These are phyloP conservation scores for Termitomyces sp. DNA, from an alignment of 1,284 basidiomycete genomes.

Conservation along the genomic window DNA sequence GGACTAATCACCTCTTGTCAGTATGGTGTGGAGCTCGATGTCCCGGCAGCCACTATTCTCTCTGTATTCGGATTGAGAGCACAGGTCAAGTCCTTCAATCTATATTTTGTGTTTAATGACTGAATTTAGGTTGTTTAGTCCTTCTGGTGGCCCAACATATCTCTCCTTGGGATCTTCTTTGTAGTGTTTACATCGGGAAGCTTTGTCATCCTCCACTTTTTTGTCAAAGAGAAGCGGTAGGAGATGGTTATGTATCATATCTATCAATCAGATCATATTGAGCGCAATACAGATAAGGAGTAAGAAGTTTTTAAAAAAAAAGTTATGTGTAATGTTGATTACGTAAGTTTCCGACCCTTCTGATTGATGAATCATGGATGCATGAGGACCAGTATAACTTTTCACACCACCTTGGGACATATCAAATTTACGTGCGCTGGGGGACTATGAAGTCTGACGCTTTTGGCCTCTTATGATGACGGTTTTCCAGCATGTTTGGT, in stretches of 20 bases:
- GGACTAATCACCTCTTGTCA: conserved; percentile 24
- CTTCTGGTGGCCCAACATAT: conserved; percentile 95
- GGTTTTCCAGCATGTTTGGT: too few relatives aligned
- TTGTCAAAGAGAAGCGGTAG: conserved; percentile 87
- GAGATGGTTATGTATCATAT: conserved; percentile 8
- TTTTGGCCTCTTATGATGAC: too few relatives aligned
- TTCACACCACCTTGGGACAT: too few relatives aligned
- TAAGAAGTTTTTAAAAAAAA: not conserved
- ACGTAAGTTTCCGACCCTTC: too few relatives aligned
- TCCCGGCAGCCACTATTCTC: conserved; percentile 90
- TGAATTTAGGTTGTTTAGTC: conserved; percentile 44
- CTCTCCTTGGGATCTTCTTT: conserved; percentile 80
- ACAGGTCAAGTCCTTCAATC: conserved; percentile 42
- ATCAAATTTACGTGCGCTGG: too few relatives aligned
- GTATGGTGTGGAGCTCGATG: conserved; percentile 92
- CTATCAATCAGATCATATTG: not conserved
- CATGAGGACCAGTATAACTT: too few relatives aligned
- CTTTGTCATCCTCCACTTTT: conserved; percentile 79
- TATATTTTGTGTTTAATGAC: not conserved
- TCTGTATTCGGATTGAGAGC: conserved; percentile 87
- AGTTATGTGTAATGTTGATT: too few relatives aligned
- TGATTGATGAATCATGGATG: too few relatives aligned
- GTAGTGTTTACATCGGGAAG: conserved; percentile 69
- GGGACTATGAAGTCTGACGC: too few relatives aligned
- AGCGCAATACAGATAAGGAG: not conserved